phyloP scores from a whole-genome alignment of 345 rosid genomes.

The Firmiana major region DNA sequence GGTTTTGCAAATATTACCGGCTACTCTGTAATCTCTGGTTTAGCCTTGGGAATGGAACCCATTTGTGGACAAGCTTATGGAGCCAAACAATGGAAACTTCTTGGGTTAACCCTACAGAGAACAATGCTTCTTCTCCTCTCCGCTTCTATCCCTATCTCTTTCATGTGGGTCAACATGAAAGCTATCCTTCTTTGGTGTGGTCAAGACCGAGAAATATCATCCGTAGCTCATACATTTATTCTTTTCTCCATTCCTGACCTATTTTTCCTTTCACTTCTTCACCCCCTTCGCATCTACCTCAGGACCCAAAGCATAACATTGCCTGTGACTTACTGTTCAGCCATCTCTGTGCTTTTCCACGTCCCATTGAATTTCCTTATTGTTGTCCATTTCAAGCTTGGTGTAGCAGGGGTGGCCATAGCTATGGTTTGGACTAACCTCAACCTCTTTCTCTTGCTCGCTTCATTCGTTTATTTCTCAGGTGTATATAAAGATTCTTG shows the following conservation, averaged over 20 bases:
- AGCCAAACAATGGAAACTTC: constrained; percentile 82
- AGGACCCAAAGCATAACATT: constrained; percentile 84
- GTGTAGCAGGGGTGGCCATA: constrained; percentile 79
- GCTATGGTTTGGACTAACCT: constrained; percentile 91
- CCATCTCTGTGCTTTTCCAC: constrained; percentile 76
- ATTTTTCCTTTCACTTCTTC: constrained; percentile 82
- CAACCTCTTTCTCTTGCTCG: constrained; percentile 62
- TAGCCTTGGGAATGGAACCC: constrained; percentile 99
- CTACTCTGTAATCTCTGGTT: constrained; percentile 93
- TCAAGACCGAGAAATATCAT: constrained; percentile 73
- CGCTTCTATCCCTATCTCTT: constrained; percentile 71
- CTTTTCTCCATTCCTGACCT: constrained; percentile 87
- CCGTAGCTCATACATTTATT: constrained; percentile 71
- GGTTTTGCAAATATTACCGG: constrained; percentile 98
- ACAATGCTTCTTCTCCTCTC: constrained; percentile 91
- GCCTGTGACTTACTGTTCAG: constrained; percentile 86
- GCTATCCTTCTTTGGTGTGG: constrained; percentile 74
- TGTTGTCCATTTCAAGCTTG: constrained; percentile 69
- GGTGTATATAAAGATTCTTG: constrained; percentile 74
- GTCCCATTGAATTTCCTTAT: constrained; percentile 77
- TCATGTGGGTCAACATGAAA: constrained; percentile 83
- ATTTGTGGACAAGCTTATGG: constrained; percentile 97
- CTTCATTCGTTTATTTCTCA: constrained; percentile 69
- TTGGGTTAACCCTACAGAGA: constrained; percentile 87
- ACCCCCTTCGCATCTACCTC: constrained; percentile 83